Evolutionary conservation across 2,329 filamentous ascomycete species (phyloP).

Genomic region (Mariannaea sp.): DNA sequence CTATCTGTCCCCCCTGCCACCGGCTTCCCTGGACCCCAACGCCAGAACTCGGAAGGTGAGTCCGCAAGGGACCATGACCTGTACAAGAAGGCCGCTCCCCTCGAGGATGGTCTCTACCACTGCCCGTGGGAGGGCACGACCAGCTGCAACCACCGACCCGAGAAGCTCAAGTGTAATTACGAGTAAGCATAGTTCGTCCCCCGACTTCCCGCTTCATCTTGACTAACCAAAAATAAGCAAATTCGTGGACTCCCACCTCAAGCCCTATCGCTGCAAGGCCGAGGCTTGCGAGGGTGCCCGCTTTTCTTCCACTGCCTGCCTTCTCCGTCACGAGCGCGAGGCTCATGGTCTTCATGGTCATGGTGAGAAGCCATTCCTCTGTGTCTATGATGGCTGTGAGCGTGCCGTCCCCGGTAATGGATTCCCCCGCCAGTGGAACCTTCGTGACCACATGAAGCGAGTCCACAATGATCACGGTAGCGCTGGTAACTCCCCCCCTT

Average conservation of each 20-base stretch:
- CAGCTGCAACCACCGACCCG: conserved; percentile 84
- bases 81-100: conserved; percentile 69
- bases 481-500: conserved; percentile 48
- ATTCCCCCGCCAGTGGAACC: conserved; percentile 94
- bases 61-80: conserved; percentile 68
- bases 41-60: conserved; percentile 58
- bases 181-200: conserved; percentile 68
- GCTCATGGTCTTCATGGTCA: conserved; percentile 95
- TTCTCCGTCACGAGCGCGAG: conserved; percentile 93
- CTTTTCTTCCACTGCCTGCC: conserved; percentile 94
- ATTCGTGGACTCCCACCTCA: conserved; percentile 94
- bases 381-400: conserved; percentile 86
- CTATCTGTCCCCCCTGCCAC: conserved; percentile 43
- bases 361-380: conserved; percentile 89
- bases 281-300: conserved; percentile 80
- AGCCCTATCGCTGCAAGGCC: conserved; percentile 94
- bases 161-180: conserved; percentile 98
- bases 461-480: conserved; percentile 73
- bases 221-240: conserved; percentile 67
- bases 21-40: conserved; percentile 50
- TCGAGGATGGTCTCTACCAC: conserved; percentile 83
- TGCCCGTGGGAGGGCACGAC: conserved; percentile 80
- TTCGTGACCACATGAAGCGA: conserved; percentile 95
- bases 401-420: conserved; percentile 81
- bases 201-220: background rate